Percentiles rank a stretch among this genome's conserved stretches.
phyloP scores from a whole-genome alignment of 495 filamentous ascomycete species.

The Penicillium cosmopolitanum region DNA sequence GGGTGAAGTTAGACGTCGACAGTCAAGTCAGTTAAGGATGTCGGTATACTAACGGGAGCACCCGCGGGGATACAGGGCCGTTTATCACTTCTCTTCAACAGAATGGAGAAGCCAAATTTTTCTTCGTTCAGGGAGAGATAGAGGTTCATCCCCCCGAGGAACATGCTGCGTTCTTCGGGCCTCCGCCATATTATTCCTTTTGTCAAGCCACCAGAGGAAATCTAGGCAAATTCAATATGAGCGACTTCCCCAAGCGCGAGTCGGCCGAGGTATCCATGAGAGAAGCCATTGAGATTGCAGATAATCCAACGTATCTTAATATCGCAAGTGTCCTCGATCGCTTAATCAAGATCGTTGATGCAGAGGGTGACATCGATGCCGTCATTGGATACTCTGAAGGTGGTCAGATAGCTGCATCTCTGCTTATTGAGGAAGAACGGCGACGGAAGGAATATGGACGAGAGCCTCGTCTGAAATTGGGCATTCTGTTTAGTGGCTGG shows the following conservation, averaged over 20 bases:
- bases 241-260: conserved; percentile 26
- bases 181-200: conserved; percentile 34
- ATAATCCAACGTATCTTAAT: conserved; percentile 16
- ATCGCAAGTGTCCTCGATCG: conserved; percentile 18
- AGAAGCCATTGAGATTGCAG: conserved; percentile 12
- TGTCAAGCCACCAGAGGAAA: conserved; percentile 11
- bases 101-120: conserved; percentile 22
- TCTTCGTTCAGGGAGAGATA: conserved; percentile 31
- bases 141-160: conserved; percentile 18
- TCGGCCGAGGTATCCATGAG: conserved; percentile 27
- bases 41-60: conserved; percentile 1
- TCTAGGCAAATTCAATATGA: conserved; percentile 18
- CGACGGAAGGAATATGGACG: conserved; percentile 39
- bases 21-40: background rate
- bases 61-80: conserved; percentile 19
- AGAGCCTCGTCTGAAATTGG: conserved; percentile 54
- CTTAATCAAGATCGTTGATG: conserved; percentile 29
- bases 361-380: conserved; percentile 38
- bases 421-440: conserved; percentile 53
- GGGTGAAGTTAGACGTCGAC: too few species aligned
- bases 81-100: conserved; percentile 23
- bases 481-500: conserved; percentile 58
- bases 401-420: conserved; percentile 57
- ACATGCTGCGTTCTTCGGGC: conserved; percentile 33
- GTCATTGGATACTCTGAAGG: conserved; percentile 67